These are phyloP conservation scores for Monosporascus ibericus DNA, from an alignment of 2,329 filamentous ascomycete genomes.

Conservation along the genomic window DNA sequence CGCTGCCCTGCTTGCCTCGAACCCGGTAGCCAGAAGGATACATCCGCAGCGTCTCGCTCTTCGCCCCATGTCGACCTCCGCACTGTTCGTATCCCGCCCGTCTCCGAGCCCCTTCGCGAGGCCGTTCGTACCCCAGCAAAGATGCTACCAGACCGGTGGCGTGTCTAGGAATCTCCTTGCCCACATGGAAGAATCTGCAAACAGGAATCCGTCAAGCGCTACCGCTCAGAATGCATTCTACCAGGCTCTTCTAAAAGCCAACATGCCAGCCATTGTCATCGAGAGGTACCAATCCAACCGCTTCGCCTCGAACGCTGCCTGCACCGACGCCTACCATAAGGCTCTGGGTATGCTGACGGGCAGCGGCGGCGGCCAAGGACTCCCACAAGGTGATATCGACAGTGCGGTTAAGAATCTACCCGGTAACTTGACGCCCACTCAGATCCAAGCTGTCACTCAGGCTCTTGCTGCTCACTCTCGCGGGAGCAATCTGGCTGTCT, in stretches of 20 bases:
- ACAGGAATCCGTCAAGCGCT: constrained; percentile 83
- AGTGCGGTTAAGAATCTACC: constrained; percentile 26
- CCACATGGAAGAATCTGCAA: constrained; percentile 83
- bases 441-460: constrained; percentile 74
- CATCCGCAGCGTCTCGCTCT: constrained; percentile 12
- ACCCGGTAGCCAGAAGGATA: constrained; percentile 20
- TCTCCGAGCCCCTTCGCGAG: constrained; percentile 10
- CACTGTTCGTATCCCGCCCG: constrained; percentile 10
- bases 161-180: constrained; percentile 65
- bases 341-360: constrained; percentile 50
- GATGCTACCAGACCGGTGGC: constrained; percentile 39
- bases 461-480: constrained; percentile 68
- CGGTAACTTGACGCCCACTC: constrained; percentile 47
- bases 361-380: constrained; percentile 23
- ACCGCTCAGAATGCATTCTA: constrained; percentile 93
- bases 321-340: constrained; percentile 73
- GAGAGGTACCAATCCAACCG: constrained; percentile 83
- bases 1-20: constrained; percentile 22
- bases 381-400: constrained; percentile 13
- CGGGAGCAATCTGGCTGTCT: constrained; percentile 58
- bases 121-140: constrained; percentile 19
- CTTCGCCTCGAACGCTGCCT: constrained; percentile 73
- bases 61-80: constrained; percentile 21
- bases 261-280: constrained; percentile 88
- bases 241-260: constrained; percentile 79